Conservation (phyloP, 2,329 filamentous ascomycete genomes). For the Ascochyta fabae region DNA sequence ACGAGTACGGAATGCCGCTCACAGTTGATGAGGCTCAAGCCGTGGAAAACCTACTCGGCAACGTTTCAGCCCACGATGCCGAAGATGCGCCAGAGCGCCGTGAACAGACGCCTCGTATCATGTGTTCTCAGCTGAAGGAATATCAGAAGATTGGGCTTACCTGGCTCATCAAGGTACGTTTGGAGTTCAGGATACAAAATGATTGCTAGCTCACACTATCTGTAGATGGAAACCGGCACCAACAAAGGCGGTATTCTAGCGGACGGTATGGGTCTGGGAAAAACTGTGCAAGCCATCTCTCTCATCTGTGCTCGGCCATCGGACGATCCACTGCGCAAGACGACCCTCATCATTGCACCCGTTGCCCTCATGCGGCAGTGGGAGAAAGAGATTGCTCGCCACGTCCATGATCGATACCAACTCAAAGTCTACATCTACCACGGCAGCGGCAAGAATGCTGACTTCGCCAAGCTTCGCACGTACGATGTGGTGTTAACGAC, state of each 20-base stretch:
- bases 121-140: conserved; percentile 74
- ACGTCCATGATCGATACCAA: conserved; percentile 65
- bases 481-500: conserved; percentile 82
- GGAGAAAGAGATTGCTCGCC: conserved; percentile 77
- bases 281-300: conserved; percentile 82
- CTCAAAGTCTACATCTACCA: conserved; percentile 75
- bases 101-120: conserved; percentile 71
- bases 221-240: conserved; percentile 69
- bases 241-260: conserved; percentile 76
- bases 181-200: background rate
- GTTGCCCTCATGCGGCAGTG: conserved; percentile 83
- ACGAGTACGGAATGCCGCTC: conserved; percentile 24
- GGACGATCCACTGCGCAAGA: conserved; percentile 64
- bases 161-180: conserved; percentile 69
- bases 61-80: conserved; percentile 42
- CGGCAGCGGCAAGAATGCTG: conserved; percentile 58
- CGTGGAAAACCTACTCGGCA: conserved; percentile 41
- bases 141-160: conserved; percentile 81
- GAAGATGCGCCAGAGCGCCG: conserved; percentile 60
- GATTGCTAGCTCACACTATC: background rate
- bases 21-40: conserved; percentile 27
- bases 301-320: conserved; percentile 75
- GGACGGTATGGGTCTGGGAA: conserved; percentile 75
- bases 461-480: conserved; percentile 66
- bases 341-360: conserved; percentile 82